Evolutionary conservation across 129 eudicot species (phyloP), one percentile per base, ranked within the genome.

Genomic region (Artemisia tridentata): DNA sequence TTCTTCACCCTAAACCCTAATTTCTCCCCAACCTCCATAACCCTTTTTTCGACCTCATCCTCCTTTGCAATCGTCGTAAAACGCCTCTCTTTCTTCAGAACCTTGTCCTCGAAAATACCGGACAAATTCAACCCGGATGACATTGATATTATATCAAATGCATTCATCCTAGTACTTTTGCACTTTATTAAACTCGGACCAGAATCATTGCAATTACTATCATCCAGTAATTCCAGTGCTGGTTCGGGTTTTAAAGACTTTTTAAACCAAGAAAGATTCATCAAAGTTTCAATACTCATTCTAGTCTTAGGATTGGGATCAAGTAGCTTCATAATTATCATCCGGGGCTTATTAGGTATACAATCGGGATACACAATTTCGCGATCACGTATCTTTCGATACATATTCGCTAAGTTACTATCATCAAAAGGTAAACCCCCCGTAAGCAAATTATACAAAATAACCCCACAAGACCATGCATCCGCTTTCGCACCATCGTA

Each of bases 381-480:
- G 14, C 98, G 85, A 13, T 59, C 65, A 12, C 69, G 56, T 20
- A 92, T 83, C 66, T 87, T 89, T 47, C 89, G 76, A 65, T 83
- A 86, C 96, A 92, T 89, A 54, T 80, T 68, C 15, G 85, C 60
- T 47, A 92, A 69, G 55, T 92, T 87, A 29, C 79, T 60, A 17
- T 85, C 96, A 15, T 85, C 88, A 11, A 89, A 92, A 4, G 98
- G 98, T 1, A 92, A 29, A 4, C 63, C 53, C 0, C 98, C 98
- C 0, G 88, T 67, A 0, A 92, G 79, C 21, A 92, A 74, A 0
- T 81, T 86, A 38, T 81, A 92, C 21, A 92, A 48, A 10, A 92
- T 84, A 0, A 92, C 79, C 27, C 98, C 98, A 62, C 98, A 92
- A 1, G 98, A 89, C 95, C 95, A 92, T 4, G 98, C 96, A 59